Base-by-base conservation (phyloP, 345 rosid species). In the Camelina laxa region DNA sequence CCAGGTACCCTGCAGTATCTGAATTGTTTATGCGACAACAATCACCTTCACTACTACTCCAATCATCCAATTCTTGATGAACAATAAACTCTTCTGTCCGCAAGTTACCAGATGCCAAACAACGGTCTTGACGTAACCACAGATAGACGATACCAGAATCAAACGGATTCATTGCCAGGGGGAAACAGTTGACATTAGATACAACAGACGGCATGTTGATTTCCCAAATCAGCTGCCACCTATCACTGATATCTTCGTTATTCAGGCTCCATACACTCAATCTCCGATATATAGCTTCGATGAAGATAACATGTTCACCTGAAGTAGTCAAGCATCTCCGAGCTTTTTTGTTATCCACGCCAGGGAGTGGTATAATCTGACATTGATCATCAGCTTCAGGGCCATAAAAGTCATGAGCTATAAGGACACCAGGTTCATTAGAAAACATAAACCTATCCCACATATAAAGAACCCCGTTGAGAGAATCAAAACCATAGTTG, bases 341-440 rank as follows among this genome's bases (percentile, higher is more conserved):
- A 44, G 15, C 48, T 1, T 44, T 1, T 44, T 44, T 14, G 5
- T 44, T 2, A 14, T 44, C 17, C 8, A 14, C 17, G 48, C 48
- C 48, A 44, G 48, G 48, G 17, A 44, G 48, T 14, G 8, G 48
- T 5, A 44, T 44, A 44, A 44, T n/a, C 19, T 44, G 49, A 15
- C 49, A 44, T 15, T 5, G 50, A 6, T 45, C 50, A n/a, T 45
- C 50, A n/a, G 4, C 9, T 6, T 44, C 49, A 44, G 17, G 17
- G 17, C 50, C 50, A n/a, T 45, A 45, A n/a, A 45, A 45, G 50
- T 45, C 50, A 45, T n/a, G 50, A 45, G 50, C 50, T 6, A 45
- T n/a, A 45, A 45, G 50, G 19, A 45, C 50, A 44, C 49, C 49
- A 44, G 17, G 49, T 44, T 19, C 19, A 44, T 44, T 15, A 15